Base-by-base conservation (phyloP, 2,329 filamentous ascomycete species). In the Ophiocordyceps camponoti-rufipedis region DNA sequence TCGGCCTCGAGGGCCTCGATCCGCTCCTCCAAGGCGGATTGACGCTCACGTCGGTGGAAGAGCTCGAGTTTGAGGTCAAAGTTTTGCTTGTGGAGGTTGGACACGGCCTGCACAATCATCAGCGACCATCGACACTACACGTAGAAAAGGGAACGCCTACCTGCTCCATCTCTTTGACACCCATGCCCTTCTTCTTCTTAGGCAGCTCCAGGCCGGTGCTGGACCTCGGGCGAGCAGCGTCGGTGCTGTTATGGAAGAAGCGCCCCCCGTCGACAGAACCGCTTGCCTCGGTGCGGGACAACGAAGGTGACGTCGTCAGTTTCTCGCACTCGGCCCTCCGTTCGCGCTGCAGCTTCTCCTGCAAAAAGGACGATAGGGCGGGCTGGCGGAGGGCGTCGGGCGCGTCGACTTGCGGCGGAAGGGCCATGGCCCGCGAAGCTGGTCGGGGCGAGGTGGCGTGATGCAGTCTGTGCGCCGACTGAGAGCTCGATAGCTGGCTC, bases 1-100 rank as follows among this genome's bases (percentile, higher is more conserved):
- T 77, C 69, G 8, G 60, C 58, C 49, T 77, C 72, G 16, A 83
- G 62, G 5, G 58, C 58, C 35, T 76, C 70, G n/a, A 79, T 52
- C 39, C 69, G 66, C 32, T 71, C 66, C 54, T 84, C 78, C 32
- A 85, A 54, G 19, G 63, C 64, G 9, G 67, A 68, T 54, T 82
- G 78, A 45, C 72, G 70, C 59, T 85, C 74, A 28, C 81, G 70
- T 7, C 79, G 71, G 55, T 85, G 80, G 52, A 73, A 83, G 1
- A 86, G 60, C 56, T 85, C 80, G 31, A 85, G 66, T 58, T 86
- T 85, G 40, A 86, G 67, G 51, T 84, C 80, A 52, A 85, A 86
- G 54, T 85, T 86, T 60, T 84, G 75, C 56, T 86, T 86, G 58
- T 80, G 77, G 19, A 85, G 62, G 1, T 68, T 78, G 5, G 80